phyloP scores from a whole-genome alignment of 164 flowering plant species.

The Warburgia ugandensis region DNA sequence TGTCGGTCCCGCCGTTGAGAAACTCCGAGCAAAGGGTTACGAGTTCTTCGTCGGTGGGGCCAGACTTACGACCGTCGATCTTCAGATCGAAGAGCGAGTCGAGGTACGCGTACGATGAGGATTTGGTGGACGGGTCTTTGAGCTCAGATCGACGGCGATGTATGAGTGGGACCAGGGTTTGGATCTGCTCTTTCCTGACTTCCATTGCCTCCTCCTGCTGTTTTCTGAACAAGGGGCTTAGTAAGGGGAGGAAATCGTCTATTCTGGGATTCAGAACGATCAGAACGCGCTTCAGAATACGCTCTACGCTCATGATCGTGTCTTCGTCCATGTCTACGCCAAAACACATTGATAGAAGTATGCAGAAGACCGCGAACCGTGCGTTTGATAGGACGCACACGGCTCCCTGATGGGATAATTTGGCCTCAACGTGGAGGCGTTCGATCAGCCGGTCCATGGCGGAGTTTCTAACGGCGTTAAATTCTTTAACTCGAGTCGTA shows the following conservation, averaged over 20 bases:
- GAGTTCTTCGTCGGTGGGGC: constrained; percentile 47
- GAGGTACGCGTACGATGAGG: constrained; percentile 61
- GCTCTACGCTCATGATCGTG: constrained; percentile 46
- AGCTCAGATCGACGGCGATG: constrained; percentile 38
- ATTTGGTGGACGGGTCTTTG: constrained; percentile 29
- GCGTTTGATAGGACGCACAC: constrained; percentile 75
- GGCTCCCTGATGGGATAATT: constrained; percentile 26
- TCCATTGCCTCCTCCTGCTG: constrained; percentile 44
- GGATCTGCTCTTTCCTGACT: constrained; percentile 60
- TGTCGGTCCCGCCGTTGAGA: constrained; percentile 94
- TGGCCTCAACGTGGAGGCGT: constrained; percentile 43
- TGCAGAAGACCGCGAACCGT: constrained; percentile 77
- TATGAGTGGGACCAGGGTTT: constrained; percentile 47
- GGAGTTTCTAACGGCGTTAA: constrained; percentile 26
- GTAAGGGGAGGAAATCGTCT: constrained; percentile 73
- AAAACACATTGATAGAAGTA: constrained; percentile 76
- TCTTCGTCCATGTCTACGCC: constrained; percentile 75
- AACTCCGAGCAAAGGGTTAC: constrained; percentile 91
- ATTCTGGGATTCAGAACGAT: constrained; percentile 53
- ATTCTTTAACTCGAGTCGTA: constrained; percentile 46
- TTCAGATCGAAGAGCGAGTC: constrained; percentile 77
- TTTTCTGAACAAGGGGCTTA: constrained; percentile 67
- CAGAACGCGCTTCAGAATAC: constrained; percentile 60
- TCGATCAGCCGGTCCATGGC: constrained; percentile 68
- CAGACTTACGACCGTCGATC: constrained; percentile 55